Evolutionary conservation across 495 filamentous ascomycete species (phyloP).

Genomic region (Xylaria cubensis): DNA sequence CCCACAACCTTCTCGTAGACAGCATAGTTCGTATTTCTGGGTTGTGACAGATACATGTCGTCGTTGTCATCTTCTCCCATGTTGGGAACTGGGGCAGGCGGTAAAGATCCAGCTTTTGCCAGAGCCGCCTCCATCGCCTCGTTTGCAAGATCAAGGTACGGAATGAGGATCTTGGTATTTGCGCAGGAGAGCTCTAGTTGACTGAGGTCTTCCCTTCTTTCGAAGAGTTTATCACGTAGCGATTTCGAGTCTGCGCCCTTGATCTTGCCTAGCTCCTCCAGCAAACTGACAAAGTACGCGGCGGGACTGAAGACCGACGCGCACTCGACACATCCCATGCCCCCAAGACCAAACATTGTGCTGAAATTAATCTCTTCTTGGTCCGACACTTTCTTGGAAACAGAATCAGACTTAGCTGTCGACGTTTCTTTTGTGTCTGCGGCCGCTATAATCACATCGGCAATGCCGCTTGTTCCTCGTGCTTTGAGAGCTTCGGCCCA

Average conservation of each 20-base stretch:
- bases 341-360: too few relatives aligned
- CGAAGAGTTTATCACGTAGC: constrained; percentile 28
- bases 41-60: constrained; percentile 19
- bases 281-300: constrained; percentile 41
- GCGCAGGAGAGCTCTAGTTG: constrained; percentile 42
- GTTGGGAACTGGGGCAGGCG: neutral
- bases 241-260: constrained; percentile 24
- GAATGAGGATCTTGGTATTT: constrained; percentile 31
- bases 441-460: neutral
- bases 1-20: neutral
- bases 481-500: constrained; percentile 2
- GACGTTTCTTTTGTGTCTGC: neutral
- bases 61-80: neutral
- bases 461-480: neutral
- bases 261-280: constrained; percentile 33
- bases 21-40: constrained; percentile 2
- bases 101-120: neutral
- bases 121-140: constrained; percentile 48
- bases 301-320: constrained; percentile 32
- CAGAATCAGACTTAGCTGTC: neutral
- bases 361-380: too few relatives aligned
- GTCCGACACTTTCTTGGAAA: too few relatives aligned
- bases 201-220: constrained; percentile 39
- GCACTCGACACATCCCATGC: constrained; percentile 34
- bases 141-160: constrained; percentile 47